Percentiles rank a stretch among this genome's conserved stretches.
These are phyloP conservation scores for Grammothele lineata DNA, from an alignment of 768 basidiomycete species.

Conservation along the genomic window DNA sequence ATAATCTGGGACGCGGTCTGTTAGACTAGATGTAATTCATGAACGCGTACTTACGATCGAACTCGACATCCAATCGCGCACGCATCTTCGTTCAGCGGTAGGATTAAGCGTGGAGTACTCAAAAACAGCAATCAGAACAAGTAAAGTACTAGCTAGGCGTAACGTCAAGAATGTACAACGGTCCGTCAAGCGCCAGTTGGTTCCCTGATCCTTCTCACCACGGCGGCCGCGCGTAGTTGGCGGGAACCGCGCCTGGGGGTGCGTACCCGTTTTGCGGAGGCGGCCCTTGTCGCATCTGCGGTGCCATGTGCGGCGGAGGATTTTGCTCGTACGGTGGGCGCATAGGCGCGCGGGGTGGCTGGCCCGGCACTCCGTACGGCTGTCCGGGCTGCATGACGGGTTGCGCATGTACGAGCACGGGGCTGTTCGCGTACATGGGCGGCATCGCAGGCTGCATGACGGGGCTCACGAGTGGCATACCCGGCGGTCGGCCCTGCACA, in stretches of 20 bases:
- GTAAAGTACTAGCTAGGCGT: conserved; percentile 5
- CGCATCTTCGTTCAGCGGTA: too few relatives aligned
- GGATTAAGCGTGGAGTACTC: conserved; percentile 1
- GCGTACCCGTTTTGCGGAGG: conserved; percentile 31
- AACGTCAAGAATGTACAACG: too few relatives aligned
- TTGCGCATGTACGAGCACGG: conserved; percentile 55
- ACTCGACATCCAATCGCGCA: neutral
- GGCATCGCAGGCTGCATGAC: conserved; percentile 53
- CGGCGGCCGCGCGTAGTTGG: conserved; percentile 39
- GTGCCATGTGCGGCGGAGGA: conserved; percentile 24
- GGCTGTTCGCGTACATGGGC: conserved; percentile 64
- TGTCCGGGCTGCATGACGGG: conserved; percentile 31
- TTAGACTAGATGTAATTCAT: conserved; percentile 9
- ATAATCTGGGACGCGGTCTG: conserved; percentile 11
- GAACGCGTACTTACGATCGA: conserved; percentile 2
- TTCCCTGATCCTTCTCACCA: too few relatives aligned
- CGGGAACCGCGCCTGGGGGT: conserved; percentile 29
- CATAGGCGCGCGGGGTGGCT: conserved; percentile 35
- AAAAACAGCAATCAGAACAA: conserved; percentile 16
- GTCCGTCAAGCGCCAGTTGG: too few relatives aligned
- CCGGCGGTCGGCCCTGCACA: conserved; percentile 23
- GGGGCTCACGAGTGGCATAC: conserved; percentile 65
- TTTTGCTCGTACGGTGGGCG: conserved; percentile 23
- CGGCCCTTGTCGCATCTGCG: conserved; percentile 18
- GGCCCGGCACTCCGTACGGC: conserved; percentile 25